Evolutionary conservation across 257 asterid genomes (phyloP).

Genomic region (Solanum commersonii): DNA sequence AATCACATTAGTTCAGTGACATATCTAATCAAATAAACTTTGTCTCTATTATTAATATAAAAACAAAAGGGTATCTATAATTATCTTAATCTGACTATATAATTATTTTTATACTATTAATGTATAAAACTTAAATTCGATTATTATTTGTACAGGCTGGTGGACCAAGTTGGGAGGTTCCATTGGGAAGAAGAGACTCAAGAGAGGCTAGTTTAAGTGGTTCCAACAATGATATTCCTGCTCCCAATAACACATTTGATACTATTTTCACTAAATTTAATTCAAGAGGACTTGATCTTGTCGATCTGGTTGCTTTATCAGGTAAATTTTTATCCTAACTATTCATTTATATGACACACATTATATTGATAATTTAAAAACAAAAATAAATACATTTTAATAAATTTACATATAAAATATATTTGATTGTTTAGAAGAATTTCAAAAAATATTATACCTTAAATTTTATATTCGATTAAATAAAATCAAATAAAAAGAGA

Average conservation of each 20-base stretch:
- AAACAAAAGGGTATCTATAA: background rate
- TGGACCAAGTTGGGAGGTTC: slow-evolving; percentile 48
- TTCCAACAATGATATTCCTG: slow-evolving; percentile 40
- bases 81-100: background rate
- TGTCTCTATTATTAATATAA: no score
- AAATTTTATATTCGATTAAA: background rate
- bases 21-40: background rate
- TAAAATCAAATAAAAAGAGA: background rate
- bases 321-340: slow-evolving; percentile 21
- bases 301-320: slow-evolving; percentile 70
- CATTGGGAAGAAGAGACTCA: slow-evolving; percentile 46
- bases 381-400: background rate
- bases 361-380: background rate
- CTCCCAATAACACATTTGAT: slow-evolving; percentile 43
- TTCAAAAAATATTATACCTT: background rate
- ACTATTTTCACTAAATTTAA: slow-evolving; percentile 28
- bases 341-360: background rate
- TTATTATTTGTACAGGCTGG: slow-evolving; percentile 7
- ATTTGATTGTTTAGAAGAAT: background rate
- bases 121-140: background rate
- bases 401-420: background rate
- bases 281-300: slow-evolving; percentile 23
- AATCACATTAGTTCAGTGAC: background rate
- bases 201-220: slow-evolving; percentile 32
- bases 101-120: background rate